Evolutionary conservation across 352 stramenopile species (phyloP).

Genomic region (Phytopythium kandeliae): DNA sequence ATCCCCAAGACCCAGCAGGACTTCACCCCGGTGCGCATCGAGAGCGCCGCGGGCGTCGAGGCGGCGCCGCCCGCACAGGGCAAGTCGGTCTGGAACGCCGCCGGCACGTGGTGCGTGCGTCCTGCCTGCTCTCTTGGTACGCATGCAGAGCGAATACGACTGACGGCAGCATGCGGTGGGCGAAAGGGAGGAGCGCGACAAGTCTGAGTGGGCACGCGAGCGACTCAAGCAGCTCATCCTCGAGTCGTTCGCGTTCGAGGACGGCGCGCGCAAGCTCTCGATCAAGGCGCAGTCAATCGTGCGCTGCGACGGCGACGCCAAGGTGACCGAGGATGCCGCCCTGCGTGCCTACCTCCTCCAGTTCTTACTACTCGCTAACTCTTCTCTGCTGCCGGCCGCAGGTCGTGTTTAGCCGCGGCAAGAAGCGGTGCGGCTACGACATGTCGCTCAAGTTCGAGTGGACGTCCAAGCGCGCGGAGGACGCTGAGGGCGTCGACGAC

Average conservation of each 20-base stretch:
- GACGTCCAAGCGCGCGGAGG: conserved; percentile 26
- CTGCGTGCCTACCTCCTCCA: too few relatives aligned
- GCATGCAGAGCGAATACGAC: too few relatives aligned
- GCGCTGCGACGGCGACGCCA: conserved; percentile 70
- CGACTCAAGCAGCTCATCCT: conserved; percentile 69
- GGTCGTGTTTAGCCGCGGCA: conserved; percentile 76
- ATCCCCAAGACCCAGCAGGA: conserved; percentile 81
- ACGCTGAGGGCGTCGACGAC: conserved; percentile 37
- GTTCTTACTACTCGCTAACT: too few relatives aligned
- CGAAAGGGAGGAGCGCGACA: conserved; percentile 74
- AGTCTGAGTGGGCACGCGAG: conserved; percentile 73
- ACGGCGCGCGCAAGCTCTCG: conserved; percentile 34
- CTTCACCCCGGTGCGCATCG: conserved; percentile 71
- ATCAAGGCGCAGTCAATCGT: conserved; percentile 63
- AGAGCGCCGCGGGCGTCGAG: conserved; percentile 17
- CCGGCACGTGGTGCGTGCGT: conserved; percentile 60
- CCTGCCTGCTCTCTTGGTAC: too few relatives aligned
- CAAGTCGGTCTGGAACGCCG: conserved; percentile 78
- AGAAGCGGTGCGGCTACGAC: conserved; percentile 84
- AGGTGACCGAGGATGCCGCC: conserved; percentile 41
- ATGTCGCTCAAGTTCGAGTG: conserved; percentile 81
- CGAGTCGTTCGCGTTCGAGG: conserved; percentile 46
- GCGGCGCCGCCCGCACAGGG: conserved; percentile 14
- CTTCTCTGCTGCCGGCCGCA: conserved; percentile 8
- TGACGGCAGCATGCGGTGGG: too few relatives aligned